phyloP scores from a whole-genome alignment of 139 green algal species.

The Chlorella sp. region DNA sequence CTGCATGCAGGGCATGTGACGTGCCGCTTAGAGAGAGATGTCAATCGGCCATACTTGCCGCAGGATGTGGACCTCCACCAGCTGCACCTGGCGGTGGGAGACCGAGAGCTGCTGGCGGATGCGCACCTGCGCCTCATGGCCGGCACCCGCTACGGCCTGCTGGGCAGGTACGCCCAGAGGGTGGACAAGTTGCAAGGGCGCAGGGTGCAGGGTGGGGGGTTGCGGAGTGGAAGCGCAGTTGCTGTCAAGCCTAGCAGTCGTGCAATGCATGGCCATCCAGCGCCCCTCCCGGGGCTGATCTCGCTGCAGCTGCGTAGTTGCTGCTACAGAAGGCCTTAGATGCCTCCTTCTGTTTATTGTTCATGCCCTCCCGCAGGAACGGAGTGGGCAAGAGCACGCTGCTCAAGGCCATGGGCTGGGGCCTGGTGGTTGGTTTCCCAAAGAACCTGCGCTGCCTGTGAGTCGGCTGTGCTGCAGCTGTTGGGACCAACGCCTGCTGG shows the following conservation, averaged over 20 bases:
- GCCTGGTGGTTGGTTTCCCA: slow-evolving; percentile 34
- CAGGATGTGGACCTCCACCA: too few relatives aligned
- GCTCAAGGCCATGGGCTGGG: slow-evolving; percentile 47
- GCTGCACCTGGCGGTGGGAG: slow-evolving; percentile 2
- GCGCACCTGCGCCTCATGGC: slow-evolving; percentile 28
- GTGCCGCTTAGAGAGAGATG: too few relatives aligned
- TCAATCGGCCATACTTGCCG: too few relatives aligned
- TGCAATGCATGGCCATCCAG: too few relatives aligned
- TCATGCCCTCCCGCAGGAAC: slow-evolving; percentile 25
- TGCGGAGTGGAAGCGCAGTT: too few relatives aligned
- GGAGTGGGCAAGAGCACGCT: slow-evolving; percentile 60
- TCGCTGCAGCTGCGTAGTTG: background rate
- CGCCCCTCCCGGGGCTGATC: too few relatives aligned
- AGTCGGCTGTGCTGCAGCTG: too few relatives aligned
- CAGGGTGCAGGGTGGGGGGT: background rate
- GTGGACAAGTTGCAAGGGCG: too few relatives aligned
- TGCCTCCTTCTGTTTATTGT: background rate
- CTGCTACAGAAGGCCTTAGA: background rate
- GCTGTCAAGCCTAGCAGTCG: too few relatives aligned
- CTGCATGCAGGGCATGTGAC: too few relatives aligned
- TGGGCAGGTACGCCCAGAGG: slow-evolving; percentile 33
- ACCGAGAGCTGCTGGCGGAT: slow-evolving; percentile 32
- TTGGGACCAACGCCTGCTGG: too few relatives aligned
- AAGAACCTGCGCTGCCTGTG: slow-evolving; percentile 22
- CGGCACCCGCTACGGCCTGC: slow-evolving; percentile 46